Conservation (phyloP, 306 rosid genomes). For the Medicago ruthenica region DNA sequence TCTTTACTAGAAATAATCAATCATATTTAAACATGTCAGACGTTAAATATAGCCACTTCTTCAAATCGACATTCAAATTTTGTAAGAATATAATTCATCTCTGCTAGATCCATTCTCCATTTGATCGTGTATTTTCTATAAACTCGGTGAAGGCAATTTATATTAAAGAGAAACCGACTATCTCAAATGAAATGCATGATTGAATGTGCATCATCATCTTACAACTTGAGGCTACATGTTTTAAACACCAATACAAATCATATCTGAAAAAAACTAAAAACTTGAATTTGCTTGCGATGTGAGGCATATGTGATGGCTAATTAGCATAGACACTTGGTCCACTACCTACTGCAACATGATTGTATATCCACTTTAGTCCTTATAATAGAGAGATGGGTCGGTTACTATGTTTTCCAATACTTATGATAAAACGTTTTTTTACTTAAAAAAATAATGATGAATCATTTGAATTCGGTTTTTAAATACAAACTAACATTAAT, state of each 20-base stretch:
- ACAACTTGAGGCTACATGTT: background rate
- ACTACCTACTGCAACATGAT: constrained; percentile 50
- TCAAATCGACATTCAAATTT: too few species aligned
- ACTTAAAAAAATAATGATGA: background rate
- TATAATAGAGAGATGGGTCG: background rate
- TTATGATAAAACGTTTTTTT: background rate
- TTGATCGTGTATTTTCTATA: too few species aligned
- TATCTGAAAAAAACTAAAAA: background rate
- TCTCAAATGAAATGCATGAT: background rate
- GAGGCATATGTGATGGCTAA: constrained; percentile 12
- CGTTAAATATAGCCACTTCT: too few species aligned
- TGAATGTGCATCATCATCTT: background rate
- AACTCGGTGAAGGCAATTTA: too few species aligned
- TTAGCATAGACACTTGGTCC: constrained; percentile 45
- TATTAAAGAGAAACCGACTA: too few species aligned
- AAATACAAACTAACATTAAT: background rate
- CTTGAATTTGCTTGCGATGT: background rate
- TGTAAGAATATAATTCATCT: too few species aligned
- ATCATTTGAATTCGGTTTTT: background rate
- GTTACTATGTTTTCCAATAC: constrained; percentile 1
- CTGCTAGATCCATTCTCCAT: too few species aligned
- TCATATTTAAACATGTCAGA: too few species aligned
- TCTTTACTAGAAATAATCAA: too few species aligned
- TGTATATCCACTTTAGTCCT: constrained; percentile 43
- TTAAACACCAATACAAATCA: constrained; percentile 3